Evolutionary conservation across 176 grass and related monocot species (phyloP).

Genomic region (Zoysia japonica): DNA sequence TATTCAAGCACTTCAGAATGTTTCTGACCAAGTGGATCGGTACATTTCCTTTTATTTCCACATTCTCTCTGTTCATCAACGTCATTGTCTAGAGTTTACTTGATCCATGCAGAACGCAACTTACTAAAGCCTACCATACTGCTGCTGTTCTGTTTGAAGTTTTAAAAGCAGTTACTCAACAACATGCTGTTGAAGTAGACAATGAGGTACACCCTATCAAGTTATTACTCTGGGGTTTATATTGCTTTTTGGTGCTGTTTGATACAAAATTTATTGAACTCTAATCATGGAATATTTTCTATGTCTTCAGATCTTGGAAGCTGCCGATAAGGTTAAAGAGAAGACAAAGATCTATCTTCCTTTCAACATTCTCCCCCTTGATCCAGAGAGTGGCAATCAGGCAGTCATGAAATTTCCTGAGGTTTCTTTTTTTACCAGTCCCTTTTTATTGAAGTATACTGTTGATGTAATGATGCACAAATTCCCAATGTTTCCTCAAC

Average conservation of each 20-base stretch:
- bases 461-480: slow-evolving; percentile 29
- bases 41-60: slow-evolving; percentile 29
- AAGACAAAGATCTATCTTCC: slow-evolving; percentile 82
- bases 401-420: slow-evolving; percentile 86
- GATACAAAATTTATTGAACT: slow-evolving; percentile 18
- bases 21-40: slow-evolving; percentile 79
- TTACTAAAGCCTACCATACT: slow-evolving; percentile 95
- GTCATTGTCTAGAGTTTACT: slow-evolving; percentile 12
- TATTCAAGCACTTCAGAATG: slow-evolving; percentile 84
- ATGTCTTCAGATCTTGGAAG: slow-evolving; percentile 80
- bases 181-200: slow-evolving; percentile 81
- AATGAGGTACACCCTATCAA: slow-evolving; percentile 61
- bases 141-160: slow-evolving; percentile 93
- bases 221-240: slow-evolving; percentile 6
- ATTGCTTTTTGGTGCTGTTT: slow-evolving; percentile 5
- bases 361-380: slow-evolving; percentile 96
- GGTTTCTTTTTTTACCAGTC: slow-evolving; percentile 45
- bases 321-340: slow-evolving; percentile 76
- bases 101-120: slow-evolving; percentile 60
- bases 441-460: background rate
- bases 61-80: slow-evolving; percentile 32
- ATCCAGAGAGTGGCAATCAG: slow-evolving; percentile 92
- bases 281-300: slow-evolving; percentile 18
- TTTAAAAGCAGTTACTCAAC: slow-evolving; percentile 84
- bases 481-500: slow-evolving; percentile 36